phyloP scores from a whole-genome alignment of 2,329 filamentous ascomycete genomes.

The Paraconiothyrium brasiliense region DNA sequence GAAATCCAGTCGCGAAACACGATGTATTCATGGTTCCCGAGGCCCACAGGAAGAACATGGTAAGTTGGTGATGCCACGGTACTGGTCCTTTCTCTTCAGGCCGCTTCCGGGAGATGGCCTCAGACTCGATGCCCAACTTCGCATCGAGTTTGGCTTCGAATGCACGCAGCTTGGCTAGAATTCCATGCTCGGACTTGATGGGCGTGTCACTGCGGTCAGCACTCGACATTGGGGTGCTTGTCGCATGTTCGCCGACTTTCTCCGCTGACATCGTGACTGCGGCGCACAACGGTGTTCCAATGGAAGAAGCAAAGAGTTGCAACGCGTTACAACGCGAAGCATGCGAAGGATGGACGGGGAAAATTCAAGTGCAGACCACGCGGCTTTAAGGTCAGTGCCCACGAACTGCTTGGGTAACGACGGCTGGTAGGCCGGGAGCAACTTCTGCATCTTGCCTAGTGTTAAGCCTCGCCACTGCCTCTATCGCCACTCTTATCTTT shows the following conservation, averaged over 20 bases:
- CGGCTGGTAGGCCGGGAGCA: conserved; percentile 18
- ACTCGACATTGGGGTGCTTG: conserved; percentile 22
- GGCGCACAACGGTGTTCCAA: neutral
- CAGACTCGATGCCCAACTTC: conserved; percentile 35
- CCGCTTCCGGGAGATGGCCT: conserved; percentile 36
- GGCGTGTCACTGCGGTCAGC: conserved; percentile 17
- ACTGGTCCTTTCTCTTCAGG: conserved; percentile 40
- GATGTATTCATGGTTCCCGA: conserved; percentile 55
- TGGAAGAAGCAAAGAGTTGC: neutral
- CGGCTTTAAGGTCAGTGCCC: conserved; percentile 15
- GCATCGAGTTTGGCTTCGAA: conserved; percentile 34
- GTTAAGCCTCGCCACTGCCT: conserved; percentile 13
- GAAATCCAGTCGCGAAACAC: conserved; percentile 51
- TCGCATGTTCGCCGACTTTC: conserved; percentile 24
- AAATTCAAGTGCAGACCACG: conserved; percentile 17
- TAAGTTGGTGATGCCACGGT: conserved; percentile 38
- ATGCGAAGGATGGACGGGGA: conserved; percentile 5
- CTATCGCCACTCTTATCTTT: conserved; percentile 29
- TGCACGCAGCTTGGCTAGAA: conserved; percentile 28
- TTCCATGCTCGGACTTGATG: conserved; percentile 23
- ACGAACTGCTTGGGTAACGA: conserved; percentile 14
- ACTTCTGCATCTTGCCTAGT: conserved; percentile 26
- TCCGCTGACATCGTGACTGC: conserved; percentile 24
- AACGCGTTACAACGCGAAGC: conserved; percentile 3
- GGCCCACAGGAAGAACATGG: conserved; percentile 57